These are phyloP conservation scores for Trypanosoma congolense DNA, from an alignment of 208 protist genomes.

Conservation along the genomic window DNA sequence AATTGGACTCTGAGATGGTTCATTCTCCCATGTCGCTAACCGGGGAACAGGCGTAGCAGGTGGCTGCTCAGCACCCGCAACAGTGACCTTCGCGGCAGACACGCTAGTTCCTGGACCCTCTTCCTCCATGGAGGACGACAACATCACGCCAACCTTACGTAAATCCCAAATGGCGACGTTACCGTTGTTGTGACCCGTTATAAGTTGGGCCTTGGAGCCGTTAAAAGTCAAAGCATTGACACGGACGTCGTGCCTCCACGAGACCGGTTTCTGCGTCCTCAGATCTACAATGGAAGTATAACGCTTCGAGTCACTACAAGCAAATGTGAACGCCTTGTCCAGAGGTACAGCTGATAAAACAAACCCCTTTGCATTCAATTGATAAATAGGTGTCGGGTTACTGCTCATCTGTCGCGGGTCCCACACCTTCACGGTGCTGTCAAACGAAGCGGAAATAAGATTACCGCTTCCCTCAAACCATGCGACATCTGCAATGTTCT, in stretches of 20 bases:
- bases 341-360: slow-evolving; percentile 65
- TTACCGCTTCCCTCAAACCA: slow-evolving; percentile 78
- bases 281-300: slow-evolving; percentile 72
- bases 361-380: slow-evolving; percentile 64
- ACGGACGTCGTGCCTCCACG: slow-evolving; percentile 60
- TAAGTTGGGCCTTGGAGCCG: slow-evolving; percentile 38
- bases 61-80: background rate
- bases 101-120: background rate
- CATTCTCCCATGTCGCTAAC: slow-evolving; percentile 46
- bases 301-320: slow-evolving; percentile 65
- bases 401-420: slow-evolving; percentile 46
- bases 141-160: slow-evolving; percentile 41
- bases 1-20: slow-evolving; percentile 64
- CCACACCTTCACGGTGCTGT: slow-evolving; percentile 83
- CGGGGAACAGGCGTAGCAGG: slow-evolving; percentile 23
- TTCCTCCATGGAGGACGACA: slow-evolving; percentile 32
- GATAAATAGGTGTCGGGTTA: slow-evolving; percentile 34
- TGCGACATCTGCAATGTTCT: slow-evolving; percentile 66
- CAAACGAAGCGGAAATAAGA: slow-evolving; percentile 79
- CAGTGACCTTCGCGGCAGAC: slow-evolving; percentile 3
- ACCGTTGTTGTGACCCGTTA: slow-evolving; percentile 82
- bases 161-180: slow-evolving; percentile 81
- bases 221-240: slow-evolving; percentile 79
- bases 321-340: slow-evolving; percentile 72
- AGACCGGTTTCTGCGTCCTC: slow-evolving; percentile 43